Conservation (phyloP, 768 basidiomycete species). For the Dioszegia hungarica region DNA sequence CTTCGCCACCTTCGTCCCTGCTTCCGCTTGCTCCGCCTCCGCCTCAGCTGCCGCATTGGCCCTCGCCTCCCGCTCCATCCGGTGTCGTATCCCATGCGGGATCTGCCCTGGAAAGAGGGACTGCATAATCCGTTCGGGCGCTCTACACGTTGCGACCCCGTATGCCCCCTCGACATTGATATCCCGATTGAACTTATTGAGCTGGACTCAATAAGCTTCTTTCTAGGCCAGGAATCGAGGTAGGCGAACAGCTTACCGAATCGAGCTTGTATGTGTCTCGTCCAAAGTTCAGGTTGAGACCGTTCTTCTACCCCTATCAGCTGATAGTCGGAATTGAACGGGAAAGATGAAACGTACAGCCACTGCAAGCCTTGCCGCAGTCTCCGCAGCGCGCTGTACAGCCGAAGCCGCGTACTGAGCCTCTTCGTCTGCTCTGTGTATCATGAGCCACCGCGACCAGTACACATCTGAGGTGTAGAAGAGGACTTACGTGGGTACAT, state of each 20-base stretch:
- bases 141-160: neutral
- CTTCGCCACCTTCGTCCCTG: neutral
- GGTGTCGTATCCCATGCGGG: neutral
- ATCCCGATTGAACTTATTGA: neutral
- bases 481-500: too few relatives aligned
- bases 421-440: too few relatives aligned
- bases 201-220: neutral
- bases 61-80: neutral
- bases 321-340: too few relatives aligned
- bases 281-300: neutral
- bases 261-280: neutral
- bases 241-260: neutral
- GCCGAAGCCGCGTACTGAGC: too few relatives aligned
- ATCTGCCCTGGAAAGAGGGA: neutral
- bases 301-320: neutral
- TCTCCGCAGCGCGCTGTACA: too few relatives aligned
- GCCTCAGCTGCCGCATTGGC: neutral
- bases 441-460: too few relatives aligned
- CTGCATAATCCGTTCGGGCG: neutral
- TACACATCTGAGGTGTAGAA: too few relatives aligned
- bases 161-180: neutral
- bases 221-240: neutral
- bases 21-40: neutral
- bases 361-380: too few relatives aligned
- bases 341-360: too few relatives aligned